Evolutionary conservation across 2,329 filamentous ascomycete genomes (phyloP), one percentile per base, ranked within the genome.

Genomic region (Microsporum audouinii): DNA sequence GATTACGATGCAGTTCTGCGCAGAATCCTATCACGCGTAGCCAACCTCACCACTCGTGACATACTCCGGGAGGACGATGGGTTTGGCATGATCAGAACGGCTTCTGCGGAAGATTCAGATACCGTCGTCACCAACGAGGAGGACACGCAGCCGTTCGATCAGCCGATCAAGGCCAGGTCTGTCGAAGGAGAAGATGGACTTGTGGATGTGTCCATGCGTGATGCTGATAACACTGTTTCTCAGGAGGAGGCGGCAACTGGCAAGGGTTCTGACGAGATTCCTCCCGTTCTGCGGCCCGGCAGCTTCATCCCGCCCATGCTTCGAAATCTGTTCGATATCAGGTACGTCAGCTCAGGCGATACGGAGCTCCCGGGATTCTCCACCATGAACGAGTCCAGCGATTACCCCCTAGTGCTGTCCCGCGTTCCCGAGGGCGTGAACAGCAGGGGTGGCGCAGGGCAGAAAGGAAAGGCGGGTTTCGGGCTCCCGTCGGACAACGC

Each of bases 161-260:
- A 82, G 27, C 88, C 87, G 69, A 80, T 96, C 55, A 83, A 87
- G 62, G 87, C 89, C 51, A 82, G 84, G 33, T 96, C 91, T 2
- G 82, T 95, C 1, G 87, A 91, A 71, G 88, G 90, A 7, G 92
- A 96, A 71, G 91, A 96, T 63, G 89, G 89, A 63, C 84, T 96
- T 68, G 88, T 97, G 4, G 89, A 96, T 70, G 86, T 99, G 14
- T 88, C 88, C 0, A 91, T 96, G 86, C 85, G 84, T 59, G 87
- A 90, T 67, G 76, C 77, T 1, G 70, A 70, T 14, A 77, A 80
- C 61, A 65, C 66, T 29, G 71, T 71, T 47, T 70, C 69, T 17
- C 60, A 65, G 8, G 62, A 63, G 7, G 64, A 63, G 29, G 56
- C 61, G 60, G 66, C 63, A 6, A 61, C 64, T 3, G 76, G 79